Base-by-base conservation (phyloP, 108 stramenopile genomes). In the Stephanodiscus minutulus region DNA sequence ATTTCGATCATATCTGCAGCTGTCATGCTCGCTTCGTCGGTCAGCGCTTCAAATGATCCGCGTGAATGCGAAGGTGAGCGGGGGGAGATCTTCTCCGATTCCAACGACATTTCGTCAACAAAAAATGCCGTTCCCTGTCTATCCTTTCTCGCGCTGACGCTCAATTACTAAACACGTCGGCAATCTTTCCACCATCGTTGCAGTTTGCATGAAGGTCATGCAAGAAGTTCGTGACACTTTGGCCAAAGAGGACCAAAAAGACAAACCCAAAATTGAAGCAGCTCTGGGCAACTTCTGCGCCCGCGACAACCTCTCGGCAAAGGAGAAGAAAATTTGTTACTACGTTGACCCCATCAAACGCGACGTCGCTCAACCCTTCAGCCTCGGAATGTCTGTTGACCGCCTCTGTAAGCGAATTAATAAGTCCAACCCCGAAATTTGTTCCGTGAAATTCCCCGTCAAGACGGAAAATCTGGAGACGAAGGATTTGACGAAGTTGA, bases 321-420 rank as follows among this genome's bases (percentile, higher is more conserved):
- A 84, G 15, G 97, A 99, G 80, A 90, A 89, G 76, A 99, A 98
- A 82, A 96, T 99, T 68, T 99, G 99, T 73, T 99, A 99, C 81
- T 98, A 95, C 85, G 85, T 99, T 68, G 85, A 91, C 74, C 98
- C 99, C 43, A 97, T 99, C 82, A 98, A 98, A 82, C 87, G 95
- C 20, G 94, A 94, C 68, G 86, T 98, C 8, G 94, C 96, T 7
- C 97, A 98, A 71, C 96, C 97, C 5, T 97, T 97, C 75, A 86
- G 86, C 17, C 79, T 96, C 28, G 97, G 98, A 9, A 96, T 98
- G 96, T 60, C 92, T 28, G 90, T 92, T 47, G 68, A 90, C n/a
- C 97, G 96, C 68, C 74, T 96, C 22, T 94, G 92, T 68, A 72
- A 96, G 72, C 82, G 93, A 52, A 91, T 96, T 61, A 90, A 85